Evolutionary conservation across 805 yeast genomes (phyloP).

Genomic region (Candida michaelii): DNA sequence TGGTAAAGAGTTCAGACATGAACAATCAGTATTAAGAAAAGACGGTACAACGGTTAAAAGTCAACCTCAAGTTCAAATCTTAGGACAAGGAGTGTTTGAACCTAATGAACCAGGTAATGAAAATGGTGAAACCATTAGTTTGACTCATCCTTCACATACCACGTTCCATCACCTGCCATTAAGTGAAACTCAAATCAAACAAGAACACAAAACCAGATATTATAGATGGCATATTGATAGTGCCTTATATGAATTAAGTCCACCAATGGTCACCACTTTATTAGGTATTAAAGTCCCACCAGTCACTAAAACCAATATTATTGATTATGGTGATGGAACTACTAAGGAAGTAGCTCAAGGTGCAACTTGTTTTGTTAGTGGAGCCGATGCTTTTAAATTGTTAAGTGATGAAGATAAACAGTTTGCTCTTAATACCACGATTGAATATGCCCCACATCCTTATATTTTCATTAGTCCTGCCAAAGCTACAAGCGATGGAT

Average conservation of each 20-base stretch:
- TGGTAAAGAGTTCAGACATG: conserved; percentile 63
- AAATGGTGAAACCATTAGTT: conserved; percentile 56
- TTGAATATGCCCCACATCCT: conserved; percentile 91
- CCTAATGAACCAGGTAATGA: conserved; percentile 56
- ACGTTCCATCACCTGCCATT: conserved; percentile 72
- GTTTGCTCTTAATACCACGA: conserved; percentile 73
- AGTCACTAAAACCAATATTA: conserved; percentile 56
- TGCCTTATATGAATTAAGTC: conserved; percentile 81
- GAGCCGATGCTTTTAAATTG: conserved; percentile 71
- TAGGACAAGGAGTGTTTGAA: conserved; percentile 76
- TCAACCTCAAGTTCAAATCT: conserved; percentile 88
- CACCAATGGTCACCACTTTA: conserved; percentile 83
- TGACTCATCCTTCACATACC: conserved; percentile 84
- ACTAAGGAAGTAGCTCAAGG: conserved; percentile 71
- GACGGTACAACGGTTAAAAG: conserved; percentile 79
- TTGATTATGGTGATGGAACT: conserved; percentile 65
- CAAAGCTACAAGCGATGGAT: conserved; percentile 80
- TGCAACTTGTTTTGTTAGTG: conserved; percentile 86
- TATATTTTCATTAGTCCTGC: conserved; percentile 82
- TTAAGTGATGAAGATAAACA: conserved; percentile 70
- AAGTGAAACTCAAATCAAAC: conserved; percentile 59
- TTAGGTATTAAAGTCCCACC: conserved; percentile 82
- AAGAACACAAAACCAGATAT: conserved; percentile 67
- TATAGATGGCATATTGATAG: conserved; percentile 95
- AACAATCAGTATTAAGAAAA: conserved; percentile 64